Percentiles rank a stretch among this genome's conserved stretches.
Conservation (phyloP, 331 rosid species). For the Rhamnella rubrinervis region DNA sequence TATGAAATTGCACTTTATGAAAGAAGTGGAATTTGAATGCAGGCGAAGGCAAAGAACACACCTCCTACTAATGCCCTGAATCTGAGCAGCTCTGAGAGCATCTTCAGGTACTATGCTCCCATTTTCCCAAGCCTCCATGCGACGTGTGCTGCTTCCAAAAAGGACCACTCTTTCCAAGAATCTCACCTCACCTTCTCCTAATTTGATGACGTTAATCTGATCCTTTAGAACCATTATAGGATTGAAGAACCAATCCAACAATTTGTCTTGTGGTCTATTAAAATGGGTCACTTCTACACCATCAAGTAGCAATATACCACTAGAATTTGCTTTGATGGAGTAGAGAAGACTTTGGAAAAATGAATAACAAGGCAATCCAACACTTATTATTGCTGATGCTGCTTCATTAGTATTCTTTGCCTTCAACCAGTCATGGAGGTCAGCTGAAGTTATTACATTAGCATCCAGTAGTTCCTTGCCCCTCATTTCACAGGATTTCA, state of each 20-base stretch:
- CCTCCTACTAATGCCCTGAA: slow-evolving; percentile 82
- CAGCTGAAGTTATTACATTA: slow-evolving; percentile 40
- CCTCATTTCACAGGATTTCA: slow-evolving; percentile 61
- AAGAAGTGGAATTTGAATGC: background rate
- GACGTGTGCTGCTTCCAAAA: slow-evolving; percentile 50
- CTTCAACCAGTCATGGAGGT: slow-evolving; percentile 60
- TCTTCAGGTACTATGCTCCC: slow-evolving; percentile 47
- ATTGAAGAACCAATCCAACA: slow-evolving; percentile 85
- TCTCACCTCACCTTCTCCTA: slow-evolving; percentile 58
- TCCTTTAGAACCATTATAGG: slow-evolving; percentile 83
- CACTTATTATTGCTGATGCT: slow-evolving; percentile 37
- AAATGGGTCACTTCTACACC: slow-evolving; percentile 57
- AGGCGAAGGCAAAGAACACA: slow-evolving; percentile 17
- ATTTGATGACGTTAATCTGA: slow-evolving; percentile 59
- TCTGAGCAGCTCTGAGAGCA: slow-evolving; percentile 75
- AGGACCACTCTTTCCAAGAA: slow-evolving; percentile 73
- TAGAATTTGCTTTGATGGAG: slow-evolving; percentile 71
- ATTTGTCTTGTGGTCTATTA: slow-evolving; percentile 74
- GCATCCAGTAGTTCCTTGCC: slow-evolving; percentile 75
- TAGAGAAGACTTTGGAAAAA: slow-evolving; percentile 52
- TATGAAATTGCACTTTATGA: too few relatives aligned
- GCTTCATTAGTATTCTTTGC: slow-evolving; percentile 50
- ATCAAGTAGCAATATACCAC: slow-evolving; percentile 61
- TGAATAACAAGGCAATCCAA: slow-evolving; percentile 81
- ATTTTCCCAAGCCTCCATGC: slow-evolving; percentile 61